Base-by-base conservation (phyloP, 805 yeast genomes). In the Saccharomyces kudriavzevii region DNA sequence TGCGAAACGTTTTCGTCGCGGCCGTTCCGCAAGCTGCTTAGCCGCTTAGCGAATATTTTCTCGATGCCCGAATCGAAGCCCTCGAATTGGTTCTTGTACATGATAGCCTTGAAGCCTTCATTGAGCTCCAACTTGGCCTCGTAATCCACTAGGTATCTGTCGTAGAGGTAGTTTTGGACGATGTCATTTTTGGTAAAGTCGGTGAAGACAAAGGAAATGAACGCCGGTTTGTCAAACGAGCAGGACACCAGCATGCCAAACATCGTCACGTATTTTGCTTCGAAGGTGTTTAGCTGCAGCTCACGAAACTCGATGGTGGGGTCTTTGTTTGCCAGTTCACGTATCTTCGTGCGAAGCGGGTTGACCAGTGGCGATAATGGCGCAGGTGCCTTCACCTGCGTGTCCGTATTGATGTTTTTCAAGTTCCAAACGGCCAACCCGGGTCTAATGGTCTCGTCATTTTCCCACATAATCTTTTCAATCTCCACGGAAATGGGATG, bases 131-230 rank as follows among this genome's bases (percentile, higher is more conserved):
- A 27, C 24, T 54, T 59, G 20, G 56, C 52, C 5, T 54, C 51
- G 52, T 53, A 57, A 27, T 60, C 56, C 28, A 65, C 51, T 30
- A 67, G n/a, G 40, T 56, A 65, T 13, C 57, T 56, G 49, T 61
- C 68, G 47, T 62, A 60, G 5, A 65, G 54, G 40, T 60, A 60
- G 27, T 60, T 60, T 43, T 58, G 62, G 26, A 35, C 45, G 5
- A 52, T 50, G 1, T 51, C 30, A 49, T 63, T 66, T 6, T 50
- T 35, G 1, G 67, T 66, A 47, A 67, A 66, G 56, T 67, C 71
- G 10, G 70, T 66, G 30, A 67, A 63, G 11, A 62, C 58, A 49
- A 64, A 48, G 20, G 56, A 49, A 1, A 50, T 56, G 50, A 52
- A 63, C 3, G 50, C 27, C 0, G 45, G 40, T 24, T 53, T 50